phyloP scores from a whole-genome alignment of 805 yeast species.

The Wickerhamiella slavikovae region DNA sequence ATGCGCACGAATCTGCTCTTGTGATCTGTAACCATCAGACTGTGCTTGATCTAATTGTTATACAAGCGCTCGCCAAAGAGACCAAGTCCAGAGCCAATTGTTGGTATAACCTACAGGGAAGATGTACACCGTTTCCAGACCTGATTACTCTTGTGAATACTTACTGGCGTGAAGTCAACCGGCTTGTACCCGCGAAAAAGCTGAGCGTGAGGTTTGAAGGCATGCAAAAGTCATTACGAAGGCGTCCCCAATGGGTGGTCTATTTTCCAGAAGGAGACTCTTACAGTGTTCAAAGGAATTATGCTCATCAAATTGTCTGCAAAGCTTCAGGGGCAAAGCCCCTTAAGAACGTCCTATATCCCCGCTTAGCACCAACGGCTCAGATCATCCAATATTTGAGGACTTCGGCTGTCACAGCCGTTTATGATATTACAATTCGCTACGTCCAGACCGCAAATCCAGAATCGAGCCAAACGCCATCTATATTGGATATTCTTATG shows the following conservation, averaged over 20 bases:
- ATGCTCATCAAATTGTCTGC: conserved; percentile 33
- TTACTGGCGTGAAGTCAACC: too few relatives aligned
- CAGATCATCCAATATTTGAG: conserved; percentile 12
- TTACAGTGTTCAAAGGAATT: conserved; percentile 12
- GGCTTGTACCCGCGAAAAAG: conserved; percentile 8
- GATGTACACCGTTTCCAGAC: conserved; percentile 12
- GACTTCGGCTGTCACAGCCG: conserved; percentile 10
- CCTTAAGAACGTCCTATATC: conserved; percentile 46
- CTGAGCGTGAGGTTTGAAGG: conserved; percentile 6
- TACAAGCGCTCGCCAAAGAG: conserved; percentile 19
- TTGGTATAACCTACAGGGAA: conserved; percentile 18
- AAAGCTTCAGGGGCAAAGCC: conserved; percentile 39
- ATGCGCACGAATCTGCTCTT: conserved; percentile 16
- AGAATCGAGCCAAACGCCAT: conserved; percentile 3
- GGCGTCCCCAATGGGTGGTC: conserved; percentile 28
- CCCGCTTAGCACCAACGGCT: conserved; percentile 30
- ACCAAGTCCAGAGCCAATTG: conserved; percentile 17
- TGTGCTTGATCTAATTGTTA: conserved; percentile 39
- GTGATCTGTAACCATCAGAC: conserved; percentile 43
- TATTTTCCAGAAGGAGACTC: conserved; percentile 69
- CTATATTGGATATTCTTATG: conserved; percentile 3
- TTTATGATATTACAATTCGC: conserved; percentile 36
- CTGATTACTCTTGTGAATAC: conserved; percentile 6
- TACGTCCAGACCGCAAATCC: conserved; percentile 16
- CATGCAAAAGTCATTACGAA: conserved; percentile 5